Evolutionary conservation across 2,329 filamentous ascomycete species (phyloP).

Genomic region (Ascochyta lentis): DNA sequence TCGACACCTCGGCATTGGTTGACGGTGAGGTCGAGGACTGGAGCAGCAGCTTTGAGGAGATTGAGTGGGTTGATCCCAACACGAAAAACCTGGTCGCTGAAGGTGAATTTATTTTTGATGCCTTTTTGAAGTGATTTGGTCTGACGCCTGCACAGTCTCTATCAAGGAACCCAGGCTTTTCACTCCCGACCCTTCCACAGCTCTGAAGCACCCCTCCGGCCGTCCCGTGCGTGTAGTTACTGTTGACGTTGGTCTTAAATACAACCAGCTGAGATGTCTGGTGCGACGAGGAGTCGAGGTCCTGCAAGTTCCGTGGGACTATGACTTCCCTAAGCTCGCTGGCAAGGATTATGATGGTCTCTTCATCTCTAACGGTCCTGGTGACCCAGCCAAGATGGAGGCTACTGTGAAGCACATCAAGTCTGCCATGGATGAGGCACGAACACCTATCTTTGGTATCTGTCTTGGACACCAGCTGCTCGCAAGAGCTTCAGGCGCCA

Average conservation of each 20-base stretch:
- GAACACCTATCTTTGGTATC: constrained; percentile 92
- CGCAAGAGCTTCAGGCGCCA: constrained; percentile 83
- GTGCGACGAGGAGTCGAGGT: constrained; percentile 91
- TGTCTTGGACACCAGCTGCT: constrained; percentile 95
- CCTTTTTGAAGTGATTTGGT: constrained; percentile 11
- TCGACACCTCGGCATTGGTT: constrained; percentile 39
- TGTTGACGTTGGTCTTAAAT: constrained; percentile 97
- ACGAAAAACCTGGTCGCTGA: constrained; percentile 90
- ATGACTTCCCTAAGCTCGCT: constrained; percentile 80
- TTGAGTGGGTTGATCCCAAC: constrained; percentile 93
- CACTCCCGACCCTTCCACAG: constrained; percentile 72
- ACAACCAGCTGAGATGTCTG: constrained; percentile 95
- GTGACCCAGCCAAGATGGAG: constrained; percentile 87
- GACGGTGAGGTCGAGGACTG: constrained; percentile 49
- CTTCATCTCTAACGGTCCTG: constrained; percentile 97
- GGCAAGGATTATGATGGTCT: constrained; percentile 91
- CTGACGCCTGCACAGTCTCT: constrained; percentile 71
- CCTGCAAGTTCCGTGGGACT: constrained; percentile 93
- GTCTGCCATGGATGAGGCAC: constrained; percentile 76
- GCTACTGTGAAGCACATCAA: constrained; percentile 81
- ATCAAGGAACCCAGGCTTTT: constrained; percentile 86
- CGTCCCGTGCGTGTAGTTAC: constrained; percentile 86
- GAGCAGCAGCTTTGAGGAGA: constrained; percentile 71
- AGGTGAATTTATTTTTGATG: constrained; percentile 66
- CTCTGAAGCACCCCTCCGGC: constrained; percentile 86